These are phyloP conservation scores for Fragaria vesca DNA, from an alignment of 306 rosid species.

Conservation along the genomic window DNA sequence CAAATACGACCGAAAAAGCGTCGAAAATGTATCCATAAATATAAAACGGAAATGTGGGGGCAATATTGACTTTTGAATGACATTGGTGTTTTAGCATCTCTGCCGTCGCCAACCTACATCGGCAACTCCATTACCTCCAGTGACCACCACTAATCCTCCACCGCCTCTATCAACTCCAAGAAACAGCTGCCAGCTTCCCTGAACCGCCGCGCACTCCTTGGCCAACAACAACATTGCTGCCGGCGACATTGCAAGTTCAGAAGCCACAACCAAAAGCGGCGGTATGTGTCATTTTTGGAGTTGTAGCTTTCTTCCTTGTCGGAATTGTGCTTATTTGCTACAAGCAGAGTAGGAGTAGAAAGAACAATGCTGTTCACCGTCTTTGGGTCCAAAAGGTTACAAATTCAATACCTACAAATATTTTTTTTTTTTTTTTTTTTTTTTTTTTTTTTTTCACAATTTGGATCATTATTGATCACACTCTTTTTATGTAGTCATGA, in stretches of 20 bases:
- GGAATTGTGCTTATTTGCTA: slow-evolving; percentile 15
- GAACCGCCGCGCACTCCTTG: neutral
- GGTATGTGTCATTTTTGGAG: slow-evolving; percentile 20
- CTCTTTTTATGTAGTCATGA: neutral
- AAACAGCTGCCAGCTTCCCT: neutral
- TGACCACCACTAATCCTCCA: neutral
- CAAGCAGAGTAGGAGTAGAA: slow-evolving; percentile 22
- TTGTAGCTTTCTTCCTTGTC: slow-evolving; percentile 19
- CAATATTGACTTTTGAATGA: no score
- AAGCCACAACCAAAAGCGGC: slow-evolving; percentile 22
- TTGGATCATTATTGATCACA: neutral
- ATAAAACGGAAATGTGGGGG: no score
- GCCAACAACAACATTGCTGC: slow-evolving; percentile 18
- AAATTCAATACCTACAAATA: neutral
- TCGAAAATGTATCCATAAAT: no score
- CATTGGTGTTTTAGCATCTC: no score
- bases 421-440: no score
- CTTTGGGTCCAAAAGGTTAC: slow-evolving; percentile 34
- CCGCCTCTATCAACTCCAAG: neutral
- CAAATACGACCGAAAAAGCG: no score
- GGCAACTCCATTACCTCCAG: slow-evolving; percentile 4
- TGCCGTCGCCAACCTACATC: neutral
- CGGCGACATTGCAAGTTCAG: slow-evolving; percentile 31
- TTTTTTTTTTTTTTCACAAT: neutral
- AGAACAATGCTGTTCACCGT: slow-evolving; percentile 12